Conservation (phyloP, 1,139 yeast species). For the Ashbya aceris region DNA sequence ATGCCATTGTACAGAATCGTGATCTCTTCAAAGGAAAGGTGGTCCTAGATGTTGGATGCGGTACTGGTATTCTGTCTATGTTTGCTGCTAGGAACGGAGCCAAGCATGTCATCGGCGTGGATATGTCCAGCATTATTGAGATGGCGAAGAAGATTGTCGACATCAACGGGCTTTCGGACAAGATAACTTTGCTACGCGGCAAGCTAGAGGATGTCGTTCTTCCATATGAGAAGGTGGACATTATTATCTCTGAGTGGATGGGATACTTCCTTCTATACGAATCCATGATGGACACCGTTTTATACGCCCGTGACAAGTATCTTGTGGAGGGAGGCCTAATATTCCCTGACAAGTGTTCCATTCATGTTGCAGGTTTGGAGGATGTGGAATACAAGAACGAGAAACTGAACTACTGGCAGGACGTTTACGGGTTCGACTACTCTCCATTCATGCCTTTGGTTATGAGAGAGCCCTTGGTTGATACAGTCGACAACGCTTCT, state of each 20-base stretch:
- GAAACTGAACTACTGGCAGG: slow-evolving; percentile 91
- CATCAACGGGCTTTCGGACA: slow-evolving; percentile 77
- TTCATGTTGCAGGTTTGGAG: slow-evolving; percentile 88
- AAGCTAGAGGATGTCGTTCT: slow-evolving; percentile 88
- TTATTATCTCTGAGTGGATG: slow-evolving; percentile 98
- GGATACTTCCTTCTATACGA: slow-evolving; percentile 94
- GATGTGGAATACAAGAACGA: slow-evolving; percentile 91
- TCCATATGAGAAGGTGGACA: slow-evolving; percentile 79
- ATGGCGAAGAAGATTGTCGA: slow-evolving; percentile 84
- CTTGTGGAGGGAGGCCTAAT: slow-evolving; percentile 81
- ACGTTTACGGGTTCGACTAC: slow-evolving; percentile 94
- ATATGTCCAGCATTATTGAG: slow-evolving; percentile 91
- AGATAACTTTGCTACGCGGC: slow-evolving; percentile 83
- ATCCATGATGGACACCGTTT: slow-evolving; percentile 95
- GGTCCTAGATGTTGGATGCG: slow-evolving; percentile 98
- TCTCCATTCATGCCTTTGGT: slow-evolving; percentile 63
- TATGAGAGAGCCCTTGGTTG: slow-evolving; percentile 90
- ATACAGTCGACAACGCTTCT: slow-evolving; percentile 75
- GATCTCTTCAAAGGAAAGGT: slow-evolving; percentile 84
- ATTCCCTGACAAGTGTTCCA: slow-evolving; percentile 89
- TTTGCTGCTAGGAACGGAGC: slow-evolving; percentile 99
- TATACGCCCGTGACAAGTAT: slow-evolving; percentile 88
- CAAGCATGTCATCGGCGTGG: slow-evolving; percentile 92
- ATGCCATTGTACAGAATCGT: slow-evolving; percentile 87
- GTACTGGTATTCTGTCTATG: slow-evolving; percentile 95